These are phyloP conservation scores for Pythium rhizo-oryzae DNA, from an alignment of 352 stramenopile species.

Conservation along the genomic window DNA sequence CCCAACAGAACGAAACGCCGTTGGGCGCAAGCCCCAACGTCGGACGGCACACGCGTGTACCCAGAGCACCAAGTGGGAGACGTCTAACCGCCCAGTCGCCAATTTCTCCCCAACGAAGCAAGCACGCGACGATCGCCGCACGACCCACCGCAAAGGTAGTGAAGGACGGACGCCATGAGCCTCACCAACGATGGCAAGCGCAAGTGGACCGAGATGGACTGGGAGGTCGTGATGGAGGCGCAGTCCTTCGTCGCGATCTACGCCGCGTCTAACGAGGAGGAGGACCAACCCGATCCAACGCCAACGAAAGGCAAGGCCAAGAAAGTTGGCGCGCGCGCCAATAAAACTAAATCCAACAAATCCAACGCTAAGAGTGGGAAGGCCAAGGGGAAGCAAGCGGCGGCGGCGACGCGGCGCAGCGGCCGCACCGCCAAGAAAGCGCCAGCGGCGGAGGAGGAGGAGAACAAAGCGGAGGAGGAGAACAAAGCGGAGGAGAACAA, in stretches of 20 bases:
- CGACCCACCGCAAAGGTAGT: neutral
- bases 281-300: constrained; percentile 21
- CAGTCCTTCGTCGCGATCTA: constrained; percentile 70
- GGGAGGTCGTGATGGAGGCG: constrained; percentile 65
- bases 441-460: neutral
- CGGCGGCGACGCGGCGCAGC: constrained; percentile 2
- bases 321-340: constrained; percentile 4
- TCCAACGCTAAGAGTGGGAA: neutral
- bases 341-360: constrained; percentile 14
- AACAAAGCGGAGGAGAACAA: constrained; percentile 23
- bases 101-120: constrained; percentile 4
- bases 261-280: constrained; percentile 27
- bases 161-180: constrained; percentile 6
- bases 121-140: neutral
- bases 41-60: neutral
- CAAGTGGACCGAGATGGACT: constrained; percentile 73
- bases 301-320: constrained; percentile 21
- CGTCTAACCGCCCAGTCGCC: constrained; percentile 18
- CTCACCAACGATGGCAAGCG: constrained; percentile 37
- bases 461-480: constrained; percentile 12
- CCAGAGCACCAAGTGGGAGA: neutral
- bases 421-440: neutral
- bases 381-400: constrained; percentile 18
- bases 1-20: constrained; percentile 1
- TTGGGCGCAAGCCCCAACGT: neutral